Base-by-base conservation (phyloP, 2,329 filamentous ascomycete species). In the Fusarium vanettenii region DNA sequence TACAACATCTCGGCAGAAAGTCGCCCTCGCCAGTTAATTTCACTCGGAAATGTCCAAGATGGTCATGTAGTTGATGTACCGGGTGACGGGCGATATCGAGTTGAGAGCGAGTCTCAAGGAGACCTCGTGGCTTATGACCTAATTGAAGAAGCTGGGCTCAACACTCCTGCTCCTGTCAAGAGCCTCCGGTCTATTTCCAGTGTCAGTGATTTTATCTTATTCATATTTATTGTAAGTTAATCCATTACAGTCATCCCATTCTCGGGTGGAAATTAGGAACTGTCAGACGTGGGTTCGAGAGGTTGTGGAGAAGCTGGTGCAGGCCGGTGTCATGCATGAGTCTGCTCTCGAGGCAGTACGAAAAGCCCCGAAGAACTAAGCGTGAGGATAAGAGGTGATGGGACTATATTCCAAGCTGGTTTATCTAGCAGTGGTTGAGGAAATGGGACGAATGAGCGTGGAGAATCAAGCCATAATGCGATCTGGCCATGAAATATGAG, bases 241-340 rank as follows among this genome's bases (percentile, higher is more conserved):
- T 31, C 18, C 0, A 52, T 25, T 7, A 14, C 10, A 68, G 66
- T 25, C 39, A 8, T 29, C 43, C 16, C 31, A 41, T 5, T 62
- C 33, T 11, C 41, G 60, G 2, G 55, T 64, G 18, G 50, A 64
- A 18, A 64, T 68, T n/a, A 60, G 56, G 41, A 68, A 64, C 16
- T 68, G 66, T 27, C 66, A 68, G 25, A 64, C 66, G 2, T 68
- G 66, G 66, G 33, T 68, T 35, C 14, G 16, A 3, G 66, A 64
- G 10, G 25, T 68, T 56, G 60, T 68, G 3, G 48, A 64, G 25
- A 57, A n/a, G 41, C 14, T 68, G 11, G 35, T 68, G 18, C 41
- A 64, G 9, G 52, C 45, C 10, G 60, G 25, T 6, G 31, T 64
- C 2, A 48, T 64, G 52, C 41, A 55, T 14, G 27, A 57, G 7